Percentiles rank a stretch among this genome's conserved stretches.
phyloP scores from a whole-genome alignment of 495 filamentous ascomycete genomes.

The Trichoderma parareesei region DNA sequence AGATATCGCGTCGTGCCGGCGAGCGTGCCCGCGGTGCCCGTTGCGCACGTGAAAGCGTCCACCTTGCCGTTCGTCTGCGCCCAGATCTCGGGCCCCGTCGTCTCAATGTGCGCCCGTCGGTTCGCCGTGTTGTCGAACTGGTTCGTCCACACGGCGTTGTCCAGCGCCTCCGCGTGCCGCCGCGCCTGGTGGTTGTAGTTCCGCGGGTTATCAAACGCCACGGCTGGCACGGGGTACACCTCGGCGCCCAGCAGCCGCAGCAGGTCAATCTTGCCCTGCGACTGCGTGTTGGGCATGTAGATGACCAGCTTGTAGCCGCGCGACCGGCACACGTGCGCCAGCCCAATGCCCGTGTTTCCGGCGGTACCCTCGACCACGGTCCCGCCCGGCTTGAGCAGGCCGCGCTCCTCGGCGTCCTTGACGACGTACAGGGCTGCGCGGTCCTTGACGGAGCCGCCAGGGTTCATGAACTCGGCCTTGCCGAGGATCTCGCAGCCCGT shows the following conservation, averaged over 20 bases:
- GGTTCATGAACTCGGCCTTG: slow-evolving; percentile 98
- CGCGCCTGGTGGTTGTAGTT: slow-evolving; percentile 97
- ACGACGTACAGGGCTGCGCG: slow-evolving; percentile 91
- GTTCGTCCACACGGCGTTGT: slow-evolving; percentile 97
- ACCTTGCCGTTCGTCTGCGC: slow-evolving; percentile 78
- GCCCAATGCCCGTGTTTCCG: slow-evolving; percentile 95
- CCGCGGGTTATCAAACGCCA: slow-evolving; percentile 88
- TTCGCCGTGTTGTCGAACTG: slow-evolving; percentile 98
- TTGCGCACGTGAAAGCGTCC: slow-evolving; percentile 92
- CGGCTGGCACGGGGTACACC: slow-evolving; percentile 94
- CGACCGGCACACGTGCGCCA: slow-evolving; percentile 91
- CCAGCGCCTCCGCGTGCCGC: slow-evolving; percentile 73
- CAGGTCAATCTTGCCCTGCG: slow-evolving; percentile 94
- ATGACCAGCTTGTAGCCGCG: slow-evolving; percentile 93
- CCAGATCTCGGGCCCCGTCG: slow-evolving; percentile 96
- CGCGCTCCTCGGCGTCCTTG: slow-evolving; percentile 83
- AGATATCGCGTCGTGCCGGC: slow-evolving; percentile 85
- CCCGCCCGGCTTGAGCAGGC: slow-evolving; percentile 72
- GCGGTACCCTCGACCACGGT: slow-evolving; percentile 96
- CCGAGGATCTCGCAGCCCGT: slow-evolving; percentile 93
- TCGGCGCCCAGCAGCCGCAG: slow-evolving; percentile 89
- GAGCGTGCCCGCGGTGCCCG: slow-evolving; percentile 86
- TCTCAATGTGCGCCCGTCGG: slow-evolving; percentile 89
- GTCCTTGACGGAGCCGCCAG: slow-evolving; percentile 93
- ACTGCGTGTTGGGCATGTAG: slow-evolving; percentile 99